phyloP scores from a whole-genome alignment of 257 asterid species.

The Jasminum sambac region DNA sequence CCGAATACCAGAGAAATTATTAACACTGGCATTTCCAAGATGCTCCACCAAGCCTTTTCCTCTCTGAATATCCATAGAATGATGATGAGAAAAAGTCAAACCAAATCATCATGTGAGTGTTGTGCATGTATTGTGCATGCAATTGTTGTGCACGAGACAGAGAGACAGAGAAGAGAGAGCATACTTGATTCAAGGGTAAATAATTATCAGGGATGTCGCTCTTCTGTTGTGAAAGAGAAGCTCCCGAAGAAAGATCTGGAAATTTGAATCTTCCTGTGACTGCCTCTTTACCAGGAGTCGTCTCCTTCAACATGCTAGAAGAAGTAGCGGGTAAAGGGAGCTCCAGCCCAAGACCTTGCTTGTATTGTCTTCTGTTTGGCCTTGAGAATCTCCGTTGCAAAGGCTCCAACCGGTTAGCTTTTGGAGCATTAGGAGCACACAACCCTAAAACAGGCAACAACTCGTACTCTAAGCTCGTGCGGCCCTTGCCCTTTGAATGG shows the following conservation, averaged over 20 bases:
- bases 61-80: conserved; percentile 35
- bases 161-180: conserved; percentile 28
- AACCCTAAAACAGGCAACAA: conserved; percentile 55
- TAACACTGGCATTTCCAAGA: conserved; percentile 40
- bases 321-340: conserved; percentile 32
- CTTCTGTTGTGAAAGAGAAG: conserved; percentile 40
- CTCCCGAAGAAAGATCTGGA: conserved; percentile 41
- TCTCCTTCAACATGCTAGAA: conserved; percentile 36
- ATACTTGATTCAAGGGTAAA: conserved; percentile 57
- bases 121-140: too few species aligned
- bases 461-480: conserved; percentile 29
- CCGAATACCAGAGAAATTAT: conserved; percentile 59
- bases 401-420: conserved; percentile 34
- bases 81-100: conserved; percentile 40
- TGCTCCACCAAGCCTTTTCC: conserved; percentile 67
- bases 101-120: neutral
- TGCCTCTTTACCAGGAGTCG: conserved; percentile 31
- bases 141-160: neutral
- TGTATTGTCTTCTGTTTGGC: conserved; percentile 41
- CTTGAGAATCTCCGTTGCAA: conserved; percentile 41
- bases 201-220: conserved; percentile 37
- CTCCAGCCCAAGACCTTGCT: conserved; percentile 46
- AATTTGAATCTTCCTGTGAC: conserved; percentile 29
- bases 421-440: conserved; percentile 60
- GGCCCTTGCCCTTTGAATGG: conserved; percentile 31